phyloP scores from a whole-genome alignment of 2,329 filamentous ascomycete genomes.

The Grosmannia serpens region DNA sequence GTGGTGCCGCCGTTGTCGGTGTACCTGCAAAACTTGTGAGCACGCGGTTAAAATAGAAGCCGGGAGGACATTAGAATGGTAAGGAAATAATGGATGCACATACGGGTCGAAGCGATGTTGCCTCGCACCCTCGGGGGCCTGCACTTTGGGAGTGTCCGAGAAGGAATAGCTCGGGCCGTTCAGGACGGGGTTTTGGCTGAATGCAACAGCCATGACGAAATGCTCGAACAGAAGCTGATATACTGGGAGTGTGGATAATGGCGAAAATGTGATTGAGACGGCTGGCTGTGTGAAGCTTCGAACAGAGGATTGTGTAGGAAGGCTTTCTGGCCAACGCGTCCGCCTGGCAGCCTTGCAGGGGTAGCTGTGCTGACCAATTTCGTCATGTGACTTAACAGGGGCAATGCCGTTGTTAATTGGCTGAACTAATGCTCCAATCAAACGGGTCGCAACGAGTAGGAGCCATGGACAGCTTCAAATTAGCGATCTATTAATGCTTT shows the following conservation, averaged over 20 bases:
- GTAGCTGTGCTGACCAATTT: constrained; percentile 31
- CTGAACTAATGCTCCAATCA: not conserved
- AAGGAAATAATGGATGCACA: constrained; percentile 19
- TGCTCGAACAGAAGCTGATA: not conserved
- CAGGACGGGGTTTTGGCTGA: constrained; percentile 58
- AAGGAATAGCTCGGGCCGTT: constrained; percentile 61
- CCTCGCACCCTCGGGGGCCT: constrained; percentile 40
- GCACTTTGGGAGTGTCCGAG: constrained; percentile 45
- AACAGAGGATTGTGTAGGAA: not conserved
- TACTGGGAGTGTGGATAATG: not conserved
- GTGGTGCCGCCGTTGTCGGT: constrained; percentile 97
- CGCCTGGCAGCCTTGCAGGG: constrained; percentile 41
- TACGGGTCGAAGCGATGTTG: constrained; percentile 92
- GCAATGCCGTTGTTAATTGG: not conserved
- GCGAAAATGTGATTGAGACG: not conserved
- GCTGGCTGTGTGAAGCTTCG: constrained; percentile 9
- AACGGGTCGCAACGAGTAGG: not conserved
- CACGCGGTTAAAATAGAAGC: not conserved
- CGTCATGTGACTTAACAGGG: not conserved
- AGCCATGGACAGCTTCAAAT: not conserved
- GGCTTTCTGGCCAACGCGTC: constrained; percentile 15
- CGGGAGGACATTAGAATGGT: not conserved
- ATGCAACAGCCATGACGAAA: constrained; percentile 49
- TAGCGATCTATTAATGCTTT: not conserved
- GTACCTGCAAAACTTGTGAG: constrained; percentile 48